These are phyloP conservation scores for Auriscalpium microsporum DNA, from an alignment of 768 basidiomycete genomes.

Conservation along the genomic window DNA sequence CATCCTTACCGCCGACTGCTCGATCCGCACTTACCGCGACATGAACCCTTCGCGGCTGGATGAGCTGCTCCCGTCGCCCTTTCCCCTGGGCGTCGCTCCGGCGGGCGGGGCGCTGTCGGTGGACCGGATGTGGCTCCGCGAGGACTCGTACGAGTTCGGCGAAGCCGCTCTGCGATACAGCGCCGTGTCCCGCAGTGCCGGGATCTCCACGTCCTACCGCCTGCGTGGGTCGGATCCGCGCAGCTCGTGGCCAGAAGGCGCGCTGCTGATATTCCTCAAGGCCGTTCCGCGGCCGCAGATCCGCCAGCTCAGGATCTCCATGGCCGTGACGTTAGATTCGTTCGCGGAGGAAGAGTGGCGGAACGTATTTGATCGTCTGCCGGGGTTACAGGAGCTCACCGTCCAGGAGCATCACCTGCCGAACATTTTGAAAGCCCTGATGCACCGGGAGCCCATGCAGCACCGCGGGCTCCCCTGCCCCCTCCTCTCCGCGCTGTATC, in stretches of 20 bases:
- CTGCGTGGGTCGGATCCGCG: neutral
- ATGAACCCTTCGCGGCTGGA: constrained; percentile 13
- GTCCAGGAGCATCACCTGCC: constrained; percentile 6
- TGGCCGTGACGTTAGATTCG: constrained; percentile 1
- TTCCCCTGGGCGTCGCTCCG: constrained; percentile 5
- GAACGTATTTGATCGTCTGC: constrained; percentile 5
- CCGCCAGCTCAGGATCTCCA: constrained; percentile 4
- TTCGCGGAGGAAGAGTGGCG: constrained; percentile 10
- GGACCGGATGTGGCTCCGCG: constrained; percentile 9
- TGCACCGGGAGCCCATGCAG: neutral
- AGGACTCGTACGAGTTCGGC: constrained; percentile 6
- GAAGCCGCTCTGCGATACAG: constrained; percentile 11
- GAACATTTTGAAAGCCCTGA: constrained; percentile 4
- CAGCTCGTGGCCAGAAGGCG: constrained; percentile 11
- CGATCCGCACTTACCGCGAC: constrained; percentile 10
- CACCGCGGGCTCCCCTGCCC: neutral
- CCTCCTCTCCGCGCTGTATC: neutral
- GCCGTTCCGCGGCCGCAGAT: constrained; percentile 9
- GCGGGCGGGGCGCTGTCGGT: constrained; percentile 4
- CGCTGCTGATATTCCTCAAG: constrained; percentile 7
- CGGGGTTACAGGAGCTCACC: constrained; percentile 6
- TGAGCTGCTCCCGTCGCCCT: constrained; percentile 9
- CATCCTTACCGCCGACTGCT: constrained; percentile 6
- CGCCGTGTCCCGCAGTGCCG: constrained; percentile 10
- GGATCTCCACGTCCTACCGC: constrained; percentile 12